Conservation (phyloP, 2,329 filamentous ascomycete species). For the Fonsecaea multimorphosa region DNA sequence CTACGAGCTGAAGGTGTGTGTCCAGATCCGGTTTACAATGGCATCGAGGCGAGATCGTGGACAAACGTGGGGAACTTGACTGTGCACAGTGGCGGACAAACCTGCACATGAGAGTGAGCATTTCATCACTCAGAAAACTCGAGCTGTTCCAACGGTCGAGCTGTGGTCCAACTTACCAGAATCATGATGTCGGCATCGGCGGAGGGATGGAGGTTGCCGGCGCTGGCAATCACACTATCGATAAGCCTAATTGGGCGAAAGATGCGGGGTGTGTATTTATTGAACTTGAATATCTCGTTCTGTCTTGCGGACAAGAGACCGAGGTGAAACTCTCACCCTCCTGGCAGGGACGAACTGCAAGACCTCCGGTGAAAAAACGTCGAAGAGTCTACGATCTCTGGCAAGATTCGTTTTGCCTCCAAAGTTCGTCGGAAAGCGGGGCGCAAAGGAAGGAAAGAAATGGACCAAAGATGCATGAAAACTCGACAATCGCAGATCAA, state of each 20-base stretch:
- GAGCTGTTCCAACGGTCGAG: neutral
- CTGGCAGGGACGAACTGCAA: neutral
- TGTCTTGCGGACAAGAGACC: too few relatives aligned
- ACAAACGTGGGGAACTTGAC: neutral
- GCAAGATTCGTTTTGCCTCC: neutral
- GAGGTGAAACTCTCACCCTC: too few relatives aligned
- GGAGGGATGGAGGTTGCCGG: constrained; percentile 1
- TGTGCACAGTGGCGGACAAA: constrained; percentile 3
- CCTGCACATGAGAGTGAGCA: constrained; percentile 18
- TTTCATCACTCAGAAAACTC: neutral
- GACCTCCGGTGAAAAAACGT: neutral
- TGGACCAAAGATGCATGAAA: constrained; percentile 16
- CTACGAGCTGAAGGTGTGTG: constrained; percentile 7
- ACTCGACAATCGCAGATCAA: constrained; percentile 25
- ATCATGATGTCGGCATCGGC: constrained; percentile 16
- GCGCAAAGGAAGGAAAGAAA: constrained; percentile 4
- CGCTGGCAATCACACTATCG: constrained; percentile 27
- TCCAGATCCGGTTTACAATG: constrained; percentile 5
- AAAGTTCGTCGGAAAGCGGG: constrained; percentile 9
- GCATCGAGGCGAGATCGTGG: constrained; percentile 8
- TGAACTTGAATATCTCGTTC: too few relatives aligned
- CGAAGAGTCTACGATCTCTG: neutral
- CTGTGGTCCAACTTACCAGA: constrained; percentile 14
- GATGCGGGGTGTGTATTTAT: constrained; percentile 27
- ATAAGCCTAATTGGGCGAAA: constrained; percentile 28